phyloP scores from a whole-genome alignment of 2,329 filamentous ascomycete species.

The Endocalyx cinctus region DNA sequence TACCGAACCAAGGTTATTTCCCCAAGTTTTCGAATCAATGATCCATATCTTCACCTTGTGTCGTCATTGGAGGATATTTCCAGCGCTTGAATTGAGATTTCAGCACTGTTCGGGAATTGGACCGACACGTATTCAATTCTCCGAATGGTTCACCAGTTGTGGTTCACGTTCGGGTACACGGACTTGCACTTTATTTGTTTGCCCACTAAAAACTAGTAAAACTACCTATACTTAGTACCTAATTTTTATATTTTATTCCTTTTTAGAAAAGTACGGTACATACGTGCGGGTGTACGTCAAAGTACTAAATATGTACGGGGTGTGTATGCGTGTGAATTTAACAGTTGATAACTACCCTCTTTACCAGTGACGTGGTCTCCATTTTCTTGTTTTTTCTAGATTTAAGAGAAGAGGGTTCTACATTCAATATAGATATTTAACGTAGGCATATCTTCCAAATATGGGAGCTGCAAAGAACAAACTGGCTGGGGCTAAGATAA shows the following conservation, averaged over 20 bases:
- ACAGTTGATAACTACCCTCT: no score
- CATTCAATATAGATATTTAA: not conserved
- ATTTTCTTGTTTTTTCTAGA: not conserved
- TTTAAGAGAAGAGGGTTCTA: not conserved
- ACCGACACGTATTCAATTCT: slow-evolving; percentile 12
- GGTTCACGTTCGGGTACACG: slow-evolving; percentile 10
- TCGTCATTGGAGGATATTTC: not conserved
- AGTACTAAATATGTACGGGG: slow-evolving; percentile 4
- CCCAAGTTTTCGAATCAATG: no score
- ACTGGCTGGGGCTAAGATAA: slow-evolving; percentile 24
- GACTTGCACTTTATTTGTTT: slow-evolving; percentile 13
- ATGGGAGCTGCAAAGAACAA: slow-evolving; percentile 29
- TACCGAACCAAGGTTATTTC: not conserved
- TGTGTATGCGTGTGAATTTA: not conserved
- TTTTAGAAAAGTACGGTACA: no score
- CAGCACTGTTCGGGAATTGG: slow-evolving; percentile 3
- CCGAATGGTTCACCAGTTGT: slow-evolving; percentile 10
- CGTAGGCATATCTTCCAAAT: slow-evolving; percentile 18
- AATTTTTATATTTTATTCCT: no score
- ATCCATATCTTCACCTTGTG: not conserved
- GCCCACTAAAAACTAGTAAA: no score
- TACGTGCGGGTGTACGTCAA: not conserved
- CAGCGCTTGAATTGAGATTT: not conserved
- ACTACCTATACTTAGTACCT: no score
- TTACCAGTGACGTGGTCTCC: not conserved